Evolutionary conservation across 352 stramenopile genomes (phyloP).

Genomic region (Peronospora belbahrii): DNA sequence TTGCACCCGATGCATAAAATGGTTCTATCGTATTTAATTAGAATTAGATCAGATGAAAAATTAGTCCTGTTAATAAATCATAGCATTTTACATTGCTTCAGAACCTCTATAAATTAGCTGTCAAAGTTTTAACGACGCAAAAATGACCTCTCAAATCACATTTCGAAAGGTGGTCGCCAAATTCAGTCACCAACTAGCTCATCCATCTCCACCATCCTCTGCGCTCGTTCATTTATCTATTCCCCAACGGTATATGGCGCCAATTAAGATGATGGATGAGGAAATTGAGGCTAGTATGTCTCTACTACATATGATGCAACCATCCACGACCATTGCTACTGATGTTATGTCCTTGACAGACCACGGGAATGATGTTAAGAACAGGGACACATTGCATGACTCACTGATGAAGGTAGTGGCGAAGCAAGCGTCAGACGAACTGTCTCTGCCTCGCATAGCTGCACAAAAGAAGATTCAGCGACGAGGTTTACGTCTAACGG

Average conservation of each 20-base stretch:
- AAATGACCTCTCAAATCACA: constrained; percentile 11
- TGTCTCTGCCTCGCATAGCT: constrained; percentile 5
- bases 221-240: too few relatives aligned
- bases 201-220: not conserved
- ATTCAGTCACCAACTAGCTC: constrained; percentile 10
- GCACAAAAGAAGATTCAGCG: constrained; percentile 21
- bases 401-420: constrained; percentile 38
- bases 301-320: constrained; percentile 58
- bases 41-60: too few relatives aligned
- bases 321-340: not conserved
- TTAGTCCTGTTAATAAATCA: too few relatives aligned
- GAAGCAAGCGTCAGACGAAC: constrained; percentile 18
- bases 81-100: not conserved
- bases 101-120: not conserved
- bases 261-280: constrained; percentile 31
- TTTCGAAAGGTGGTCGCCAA: constrained; percentile 35
- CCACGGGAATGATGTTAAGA: constrained; percentile 1
- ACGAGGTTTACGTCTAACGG: constrained; percentile 39
- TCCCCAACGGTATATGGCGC: too few relatives aligned
- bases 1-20: constrained; percentile 8
- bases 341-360: constrained; percentile 1
- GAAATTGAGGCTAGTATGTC: constrained; percentile 58
- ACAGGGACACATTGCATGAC: constrained; percentile 19
- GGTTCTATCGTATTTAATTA: too few relatives aligned
- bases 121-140: not conserved